A percentile compares a stretch with the other conserved stretches of the same genome.
These are phyloP conservation scores for Neospora caninum DNA, from an alignment of 169 alveolate genomes.

Conservation along the genomic window DNA sequence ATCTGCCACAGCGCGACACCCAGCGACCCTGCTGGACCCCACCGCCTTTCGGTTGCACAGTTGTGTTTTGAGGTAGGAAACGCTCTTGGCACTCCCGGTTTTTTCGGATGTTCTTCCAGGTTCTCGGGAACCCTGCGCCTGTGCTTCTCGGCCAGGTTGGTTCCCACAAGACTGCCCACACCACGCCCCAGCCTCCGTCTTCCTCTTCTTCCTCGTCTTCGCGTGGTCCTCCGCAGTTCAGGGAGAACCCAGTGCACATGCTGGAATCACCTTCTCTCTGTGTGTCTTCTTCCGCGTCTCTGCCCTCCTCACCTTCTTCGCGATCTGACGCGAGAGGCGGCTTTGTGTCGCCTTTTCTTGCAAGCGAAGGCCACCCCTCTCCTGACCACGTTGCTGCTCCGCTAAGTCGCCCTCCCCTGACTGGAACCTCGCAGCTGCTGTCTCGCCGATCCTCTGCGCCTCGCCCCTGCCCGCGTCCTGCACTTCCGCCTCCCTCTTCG, in stretches of 20 bases:
- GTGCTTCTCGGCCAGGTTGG: neutral
- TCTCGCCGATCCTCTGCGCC: too few relatives aligned
- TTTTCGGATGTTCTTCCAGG: neutral
- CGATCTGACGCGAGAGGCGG: neutral
- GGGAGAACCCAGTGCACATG: neutral
- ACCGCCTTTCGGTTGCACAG: too few relatives aligned
- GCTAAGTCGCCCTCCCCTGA: too few relatives aligned
- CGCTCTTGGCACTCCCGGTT: too few relatives aligned
- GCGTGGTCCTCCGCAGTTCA: neutral
- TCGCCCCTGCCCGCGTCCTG: too few relatives aligned
- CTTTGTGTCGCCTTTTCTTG: neutral
- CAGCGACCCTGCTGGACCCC: too few relatives aligned
- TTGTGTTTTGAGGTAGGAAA: too few relatives aligned
- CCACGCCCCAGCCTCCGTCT: neutral
- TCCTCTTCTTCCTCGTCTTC: too few relatives aligned
- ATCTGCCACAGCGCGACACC: too few relatives aligned
- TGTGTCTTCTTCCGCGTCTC: neutral
- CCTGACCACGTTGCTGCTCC: neutral
- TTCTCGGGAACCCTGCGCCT: neutral
- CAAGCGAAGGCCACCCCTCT: neutral
- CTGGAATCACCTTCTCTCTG: neutral
- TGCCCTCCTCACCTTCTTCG: neutral
- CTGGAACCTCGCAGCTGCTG: too few relatives aligned
- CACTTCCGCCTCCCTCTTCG: too few relatives aligned
- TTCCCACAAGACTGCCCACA: neutral